Evolutionary conservation across 208 protist genomes (phyloP).

Genomic region (Trypanosomatidae sp.): DNA sequence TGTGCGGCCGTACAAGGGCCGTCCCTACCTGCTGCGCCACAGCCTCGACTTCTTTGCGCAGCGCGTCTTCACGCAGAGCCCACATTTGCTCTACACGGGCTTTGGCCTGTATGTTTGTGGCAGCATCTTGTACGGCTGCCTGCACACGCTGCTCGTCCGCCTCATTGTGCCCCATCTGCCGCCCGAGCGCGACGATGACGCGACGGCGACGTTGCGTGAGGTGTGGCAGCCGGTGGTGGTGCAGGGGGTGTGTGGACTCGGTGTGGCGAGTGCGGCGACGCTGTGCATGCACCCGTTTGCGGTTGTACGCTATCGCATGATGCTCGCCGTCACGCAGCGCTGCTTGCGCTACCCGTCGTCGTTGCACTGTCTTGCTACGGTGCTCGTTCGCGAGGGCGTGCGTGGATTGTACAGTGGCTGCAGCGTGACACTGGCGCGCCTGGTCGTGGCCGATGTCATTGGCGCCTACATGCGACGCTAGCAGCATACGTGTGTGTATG

Average conservation of each 20-base stretch:
- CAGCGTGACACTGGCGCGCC: slow-evolving; percentile 34
- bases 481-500: not conserved
- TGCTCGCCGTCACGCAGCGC: slow-evolving; percentile 54
- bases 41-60: slow-evolving; percentile 68
- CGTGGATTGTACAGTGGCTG: slow-evolving; percentile 58
- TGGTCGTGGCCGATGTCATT: slow-evolving; percentile 13
- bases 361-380: slow-evolving; percentile 33
- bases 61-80: slow-evolving; percentile 39
- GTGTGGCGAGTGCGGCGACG: slow-evolving; percentile 35
- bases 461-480: not conserved
- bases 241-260: slow-evolving; percentile 31
- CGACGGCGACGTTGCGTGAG: no score
- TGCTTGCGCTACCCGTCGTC: slow-evolving; percentile 32
- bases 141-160: slow-evolving; percentile 21
- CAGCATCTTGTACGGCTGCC: slow-evolving; percentile 35
- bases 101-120: slow-evolving; percentile 52
- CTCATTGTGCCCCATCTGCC: slow-evolving; percentile 27
- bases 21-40: slow-evolving; percentile 49
- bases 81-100: slow-evolving; percentile 58
- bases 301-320: slow-evolving; percentile 62
- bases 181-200: slow-evolving; percentile 14
- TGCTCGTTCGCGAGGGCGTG: slow-evolving; percentile 40
- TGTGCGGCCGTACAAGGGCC: slow-evolving; percentile 28
- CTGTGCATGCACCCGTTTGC: slow-evolving; percentile 63
- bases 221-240: slow-evolving; percentile 18